Percentiles rank a stretch among this genome's conserved stretches.
These are phyloP conservation scores for Casuarina glauca DNA, from an alignment of 306 rosid species.

Conservation along the genomic window DNA sequence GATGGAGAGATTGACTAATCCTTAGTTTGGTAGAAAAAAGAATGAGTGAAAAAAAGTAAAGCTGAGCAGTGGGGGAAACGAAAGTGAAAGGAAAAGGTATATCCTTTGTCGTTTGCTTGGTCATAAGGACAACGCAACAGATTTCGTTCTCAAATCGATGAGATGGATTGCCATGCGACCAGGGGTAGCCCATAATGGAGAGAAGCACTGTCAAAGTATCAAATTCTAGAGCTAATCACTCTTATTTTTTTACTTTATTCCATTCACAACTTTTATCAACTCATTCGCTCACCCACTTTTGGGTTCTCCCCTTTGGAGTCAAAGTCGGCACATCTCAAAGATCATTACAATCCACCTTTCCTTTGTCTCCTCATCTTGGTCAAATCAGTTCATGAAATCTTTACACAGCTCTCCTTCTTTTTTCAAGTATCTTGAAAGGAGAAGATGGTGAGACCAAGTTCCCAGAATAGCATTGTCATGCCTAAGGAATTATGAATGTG, in stretches of 20 bases:
- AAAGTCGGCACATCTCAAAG: background rate
- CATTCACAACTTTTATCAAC: background rate
- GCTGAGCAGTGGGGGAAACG: background rate
- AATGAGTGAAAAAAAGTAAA: conserved; percentile 8
- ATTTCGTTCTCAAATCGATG: conserved; percentile 16
- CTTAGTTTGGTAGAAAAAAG: conserved; percentile 7
- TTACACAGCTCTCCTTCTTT: too few species aligned
- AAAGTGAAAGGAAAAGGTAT: conserved; percentile 14
- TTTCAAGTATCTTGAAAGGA: background rate
- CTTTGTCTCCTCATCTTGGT: background rate
- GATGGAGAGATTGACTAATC: conserved; percentile 13
- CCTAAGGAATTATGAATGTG: too few species aligned
- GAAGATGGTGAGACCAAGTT: background rate
- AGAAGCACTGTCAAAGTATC: background rate
- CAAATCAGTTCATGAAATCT: background rate
- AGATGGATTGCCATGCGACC: conserved; percentile 2
- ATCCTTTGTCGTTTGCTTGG: background rate
- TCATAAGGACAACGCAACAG: background rate
- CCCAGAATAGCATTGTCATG: too few species aligned
- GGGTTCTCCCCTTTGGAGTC: background rate
- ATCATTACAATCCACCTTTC: background rate
- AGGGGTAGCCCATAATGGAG: background rate
- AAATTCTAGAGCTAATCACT: background rate
- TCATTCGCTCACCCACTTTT: background rate
- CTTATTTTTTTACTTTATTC: background rate